These are phyloP conservation scores for Fusarium sp. DNA, from an alignment of 2,329 filamentous ascomycete genomes.

Conservation along the genomic window DNA sequence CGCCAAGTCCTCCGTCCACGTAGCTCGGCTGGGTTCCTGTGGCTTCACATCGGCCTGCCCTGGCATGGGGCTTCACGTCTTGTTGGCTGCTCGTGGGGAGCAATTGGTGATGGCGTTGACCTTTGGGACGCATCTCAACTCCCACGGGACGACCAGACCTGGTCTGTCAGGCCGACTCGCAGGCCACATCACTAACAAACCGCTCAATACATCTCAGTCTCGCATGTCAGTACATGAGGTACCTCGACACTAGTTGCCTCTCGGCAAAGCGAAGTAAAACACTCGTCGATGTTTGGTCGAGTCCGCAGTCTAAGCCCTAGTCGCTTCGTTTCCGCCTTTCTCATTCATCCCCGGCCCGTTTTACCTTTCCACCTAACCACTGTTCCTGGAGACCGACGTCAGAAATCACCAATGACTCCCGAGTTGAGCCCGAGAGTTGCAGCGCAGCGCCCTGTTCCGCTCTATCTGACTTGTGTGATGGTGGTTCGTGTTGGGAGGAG, in stretches of 20 bases:
- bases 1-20: conserved; percentile 33
- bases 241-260: conserved; percentile 30
- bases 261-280: conserved; percentile 13
- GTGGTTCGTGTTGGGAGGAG: conserved; percentile 19
- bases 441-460: conserved; percentile 7
- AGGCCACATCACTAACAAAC: conserved; percentile 34
- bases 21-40: conserved; percentile 32
- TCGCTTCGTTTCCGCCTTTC: conserved; percentile 23
- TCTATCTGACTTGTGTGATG: conserved; percentile 17
- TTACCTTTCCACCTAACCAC: conserved; percentile 7
- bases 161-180: conserved; percentile 24
- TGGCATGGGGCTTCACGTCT: conserved; percentile 24
- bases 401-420: conserved; percentile 8
- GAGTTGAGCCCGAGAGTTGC: conserved; percentile 13
- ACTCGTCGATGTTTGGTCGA: conserved; percentile 18
- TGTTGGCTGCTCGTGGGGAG: conserved; percentile 26
- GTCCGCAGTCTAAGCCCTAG: conserved; percentile 25
- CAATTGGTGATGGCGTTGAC: conserved; percentile 19
- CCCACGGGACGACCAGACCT: conserved; percentile 20
- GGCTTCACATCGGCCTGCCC: conserved; percentile 19
- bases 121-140: conserved; percentile 24
- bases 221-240: conserved; percentile 14
- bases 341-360: conserved; percentile 18
- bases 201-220: conserved; percentile 29
- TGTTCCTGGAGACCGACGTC: conserved; percentile 17